phyloP scores from a whole-genome alignment of 2,329 filamentous ascomycete genomes.

The Neobulgaria alba region DNA sequence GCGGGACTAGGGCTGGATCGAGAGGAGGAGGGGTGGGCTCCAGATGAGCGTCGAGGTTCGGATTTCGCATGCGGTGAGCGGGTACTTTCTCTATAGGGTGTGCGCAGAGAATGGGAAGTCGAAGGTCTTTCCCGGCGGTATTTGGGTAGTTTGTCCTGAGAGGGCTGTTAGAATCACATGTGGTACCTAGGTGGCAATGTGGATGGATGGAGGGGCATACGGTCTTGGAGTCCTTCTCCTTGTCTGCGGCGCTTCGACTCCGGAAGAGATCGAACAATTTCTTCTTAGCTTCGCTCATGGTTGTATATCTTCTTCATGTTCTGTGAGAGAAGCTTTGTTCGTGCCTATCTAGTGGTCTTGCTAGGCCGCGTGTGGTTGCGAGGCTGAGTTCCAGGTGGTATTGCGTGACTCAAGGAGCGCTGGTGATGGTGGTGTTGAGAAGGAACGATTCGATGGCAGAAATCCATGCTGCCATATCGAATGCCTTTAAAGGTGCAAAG shows the following conservation, averaged over 20 bases:
- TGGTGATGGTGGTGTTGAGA: neutral
- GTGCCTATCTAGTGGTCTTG: neutral
- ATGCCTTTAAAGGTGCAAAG: too few species aligned
- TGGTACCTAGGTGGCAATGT: neutral
- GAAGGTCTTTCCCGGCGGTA: neutral
- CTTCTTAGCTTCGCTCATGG: conserved; percentile 24
- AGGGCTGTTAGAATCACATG: neutral
- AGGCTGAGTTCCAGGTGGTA: conserved; percentile 7
- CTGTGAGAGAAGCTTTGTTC: neutral
- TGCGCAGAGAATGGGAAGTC: neutral
- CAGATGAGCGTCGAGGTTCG: neutral
- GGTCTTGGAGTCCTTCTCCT: conserved; percentile 27
- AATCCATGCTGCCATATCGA: too few species aligned
- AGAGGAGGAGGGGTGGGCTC: neutral
- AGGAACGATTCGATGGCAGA: too few species aligned
- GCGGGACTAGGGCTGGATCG: conserved; percentile 1
- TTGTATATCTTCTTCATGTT: conserved; percentile 3
- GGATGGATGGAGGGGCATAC: conserved; percentile 6
- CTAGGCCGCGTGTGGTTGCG: conserved; percentile 5
- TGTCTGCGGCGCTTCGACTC: conserved; percentile 29
- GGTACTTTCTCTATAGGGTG: neutral
- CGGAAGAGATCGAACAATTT: conserved; percentile 36
- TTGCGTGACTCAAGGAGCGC: neutral
- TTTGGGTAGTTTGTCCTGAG: conserved; percentile 4
- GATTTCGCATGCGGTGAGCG: neutral